Base-by-base conservation (phyloP, 176 grass and related monocot species). In the Oryza longistaminata region DNA sequence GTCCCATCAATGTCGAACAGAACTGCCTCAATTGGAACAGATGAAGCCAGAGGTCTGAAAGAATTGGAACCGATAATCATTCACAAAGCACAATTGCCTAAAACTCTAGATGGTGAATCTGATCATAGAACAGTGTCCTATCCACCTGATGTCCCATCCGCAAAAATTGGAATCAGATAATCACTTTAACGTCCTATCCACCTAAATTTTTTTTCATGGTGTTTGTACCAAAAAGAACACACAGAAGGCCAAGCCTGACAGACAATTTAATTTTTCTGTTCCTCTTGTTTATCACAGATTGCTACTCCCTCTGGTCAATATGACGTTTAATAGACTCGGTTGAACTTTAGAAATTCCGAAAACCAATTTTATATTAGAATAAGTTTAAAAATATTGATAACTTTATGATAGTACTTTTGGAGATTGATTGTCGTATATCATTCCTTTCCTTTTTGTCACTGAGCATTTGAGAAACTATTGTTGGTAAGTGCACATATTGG, bases 1-100 rank as follows among this genome's bases (percentile, higher is more conserved):
- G 96, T 98, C 29, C 93, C 96, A 21, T 98, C 96, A 17, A 98
- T 93, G 85, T 98, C 96, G 37, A 98, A 94, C 1, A 98, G 67
- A 80, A 98, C 88, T 4, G 93, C 96, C 90, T 98, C 85, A 19
- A 98, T 70, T 3, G 96, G 89, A 81, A 89, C 89, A 5, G 91
- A 81, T 5, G 76, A 40, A 26, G 81, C 55, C 2, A 98, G 89
- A 64, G 88, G 78, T 46, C 96, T 98, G 85, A 22, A 68, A 70
- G 44, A 58, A 77, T 42, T 3, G 0, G 45, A 25, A 72, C 19
- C 12, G 12, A 17, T 31, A 1, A 83, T n/a, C n/a, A 70, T 16
- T 81, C 71, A 68, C 11, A 65, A 62, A 0, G 33, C 13, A 19
- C 17, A 11, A 19, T 16, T 50, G 19, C 55, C 12, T 3, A n/a